These are phyloP conservation scores for Puccinia polysora DNA, from an alignment of 1,284 basidiomycete genomes.

Conservation along the genomic window DNA sequence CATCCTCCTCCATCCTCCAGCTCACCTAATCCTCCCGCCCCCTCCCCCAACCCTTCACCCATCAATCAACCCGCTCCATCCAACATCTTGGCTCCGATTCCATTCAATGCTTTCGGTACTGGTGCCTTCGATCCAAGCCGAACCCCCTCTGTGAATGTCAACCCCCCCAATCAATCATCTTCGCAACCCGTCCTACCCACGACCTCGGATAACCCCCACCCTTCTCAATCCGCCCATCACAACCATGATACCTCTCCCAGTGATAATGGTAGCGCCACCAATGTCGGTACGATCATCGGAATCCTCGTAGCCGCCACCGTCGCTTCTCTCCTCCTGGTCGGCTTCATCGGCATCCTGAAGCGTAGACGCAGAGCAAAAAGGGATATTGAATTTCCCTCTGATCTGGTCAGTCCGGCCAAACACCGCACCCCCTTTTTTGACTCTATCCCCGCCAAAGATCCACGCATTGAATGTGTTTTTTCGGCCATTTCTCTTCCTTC, in stretches of 20 bases:
- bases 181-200: no score
- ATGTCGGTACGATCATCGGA: conserved; percentile 28
- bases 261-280: neutral
- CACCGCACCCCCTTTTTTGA: neutral
- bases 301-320: conserved; percentile 13
- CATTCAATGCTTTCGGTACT: no score
- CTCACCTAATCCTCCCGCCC: no score
- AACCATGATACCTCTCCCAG: neutral
- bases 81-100: no score
- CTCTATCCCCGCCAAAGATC: neutral
- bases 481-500: neutral
- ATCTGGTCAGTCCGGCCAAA: conserved; percentile 27
- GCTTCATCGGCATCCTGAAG: neutral
- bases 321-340: conserved; percentile 11
- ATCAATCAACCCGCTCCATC: no score
- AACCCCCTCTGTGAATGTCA: no score
- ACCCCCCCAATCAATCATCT: no score
- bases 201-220: no score
- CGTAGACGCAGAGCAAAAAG: neutral
- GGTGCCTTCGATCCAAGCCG: no score
- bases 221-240: neutral
- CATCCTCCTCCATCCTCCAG: no score
- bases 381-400: neutral
- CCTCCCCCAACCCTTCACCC: no score
- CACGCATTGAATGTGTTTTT: neutral